Base-by-base conservation (phyloP, 306 rosid genomes). In the Boehmeria nivea region DNA sequence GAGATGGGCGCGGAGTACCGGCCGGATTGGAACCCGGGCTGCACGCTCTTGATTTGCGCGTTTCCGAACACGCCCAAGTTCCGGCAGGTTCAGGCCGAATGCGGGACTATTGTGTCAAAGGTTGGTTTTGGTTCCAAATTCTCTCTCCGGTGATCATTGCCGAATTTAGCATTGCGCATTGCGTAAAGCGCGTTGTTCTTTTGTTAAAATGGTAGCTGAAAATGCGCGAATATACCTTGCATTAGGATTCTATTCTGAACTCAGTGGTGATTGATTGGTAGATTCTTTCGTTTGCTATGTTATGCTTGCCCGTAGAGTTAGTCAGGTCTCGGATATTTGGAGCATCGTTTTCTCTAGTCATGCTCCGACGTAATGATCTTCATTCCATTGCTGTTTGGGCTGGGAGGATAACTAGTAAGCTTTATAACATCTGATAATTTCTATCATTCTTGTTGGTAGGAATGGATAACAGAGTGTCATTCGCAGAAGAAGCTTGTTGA, bases 1-100 rank as follows among this genome's bases (percentile, higher is more conserved):
- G 98, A 84, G 77, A 91, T 91, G 98, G 98, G 98, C 43, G 98
- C 94, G 18, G 83, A 82, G 49, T 91, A 78, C 76, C 65, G 76
- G 71, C 87, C 87, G 54, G 95, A 91, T 51, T 91, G 98, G 98
- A 82, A 72, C 70, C 75, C 89, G 17, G 68, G 64, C 52, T 83
- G 95, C 81, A 87, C 94, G 38, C 86, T 90, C 70, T 75, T 91
- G 78, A 74, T 90, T 66, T 86, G 98, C 75, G 95, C 98, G 23
- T 87, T 87, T 72, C 81, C 86, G 27, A 90, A 82, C 71, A 84
- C 98, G 3, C 94, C 95, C 6, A 87, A 90, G 79, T 90, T 84
- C 73, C 81, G 85, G 50, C 96, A 87, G 70, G 96, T 91, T 67
- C 78, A 87, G 78, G 89, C 87, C 28, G 91, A 86, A 43, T 72